These are phyloP conservation scores for Scheffersomyces amazonensis DNA, from an alignment of 805 yeast species.

Conservation along the genomic window DNA sequence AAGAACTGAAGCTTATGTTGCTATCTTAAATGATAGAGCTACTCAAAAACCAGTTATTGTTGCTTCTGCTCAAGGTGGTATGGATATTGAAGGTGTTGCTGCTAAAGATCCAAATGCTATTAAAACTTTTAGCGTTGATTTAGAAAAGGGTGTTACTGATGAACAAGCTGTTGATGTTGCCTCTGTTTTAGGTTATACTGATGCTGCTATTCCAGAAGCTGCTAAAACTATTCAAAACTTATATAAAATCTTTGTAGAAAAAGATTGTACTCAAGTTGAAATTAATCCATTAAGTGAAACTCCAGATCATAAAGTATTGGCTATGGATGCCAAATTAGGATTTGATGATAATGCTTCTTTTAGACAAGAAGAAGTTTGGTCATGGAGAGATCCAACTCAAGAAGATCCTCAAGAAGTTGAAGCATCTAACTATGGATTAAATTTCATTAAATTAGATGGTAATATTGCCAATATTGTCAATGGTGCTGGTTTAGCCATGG, in stretches of 20 bases:
- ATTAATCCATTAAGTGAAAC: constrained; percentile 97
- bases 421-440: constrained; percentile 86
- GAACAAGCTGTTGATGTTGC: constrained; percentile 76
- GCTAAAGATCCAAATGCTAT: constrained; percentile 86
- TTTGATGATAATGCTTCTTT: constrained; percentile 95
- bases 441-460: constrained; percentile 97
- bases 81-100: constrained; percentile 99
- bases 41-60: constrained; percentile 89
- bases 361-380: constrained; percentile 92
- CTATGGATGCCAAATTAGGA: constrained; percentile 99
- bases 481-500: constrained; percentile 99
- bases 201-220: constrained; percentile 77
- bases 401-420: constrained; percentile 97
- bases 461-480: constrained; percentile 98
- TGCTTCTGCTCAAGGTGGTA: constrained; percentile 98
- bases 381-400: constrained; percentile 96
- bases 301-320: constrained; percentile 81
- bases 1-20: constrained; percentile 91
- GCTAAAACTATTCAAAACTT: constrained; percentile 83
- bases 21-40: constrained; percentile 92
- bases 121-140: constrained; percentile 78
- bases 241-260: constrained; percentile 84
- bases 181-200: constrained; percentile 74
- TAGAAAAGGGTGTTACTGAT: constrained; percentile 77
- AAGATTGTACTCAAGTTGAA: constrained; percentile 97